These are phyloP conservation scores for Trichoderma simmonsii DNA, from an alignment of 2,329 filamentous ascomycete species.

Conservation along the genomic window DNA sequence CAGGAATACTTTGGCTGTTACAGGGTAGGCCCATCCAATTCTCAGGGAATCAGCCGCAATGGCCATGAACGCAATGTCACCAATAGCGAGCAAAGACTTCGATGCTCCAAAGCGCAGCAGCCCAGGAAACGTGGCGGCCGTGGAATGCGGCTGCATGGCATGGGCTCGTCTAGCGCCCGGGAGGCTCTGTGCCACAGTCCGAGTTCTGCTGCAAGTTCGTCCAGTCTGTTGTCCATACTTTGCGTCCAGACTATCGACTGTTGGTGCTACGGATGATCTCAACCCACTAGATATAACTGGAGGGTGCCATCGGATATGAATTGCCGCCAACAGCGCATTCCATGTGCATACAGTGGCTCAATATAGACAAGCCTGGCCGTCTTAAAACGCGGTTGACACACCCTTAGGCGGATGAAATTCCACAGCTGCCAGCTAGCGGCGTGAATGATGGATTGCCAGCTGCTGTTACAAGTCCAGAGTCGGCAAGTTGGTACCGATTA, in stretches of 20 bases:
- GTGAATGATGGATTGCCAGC: background rate
- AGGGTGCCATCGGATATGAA: background rate
- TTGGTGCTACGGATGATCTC: background rate
- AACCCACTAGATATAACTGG: background rate
- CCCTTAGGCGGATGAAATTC: background rate
- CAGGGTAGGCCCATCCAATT: background rate
- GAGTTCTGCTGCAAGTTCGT: background rate
- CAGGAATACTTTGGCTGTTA: background rate
- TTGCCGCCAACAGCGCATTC: background rate
- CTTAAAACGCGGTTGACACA: background rate
- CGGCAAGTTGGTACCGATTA: background rate
- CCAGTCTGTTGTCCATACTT: background rate
- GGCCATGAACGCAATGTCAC: background rate
- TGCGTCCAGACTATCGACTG: background rate
- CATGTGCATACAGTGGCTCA: background rate
- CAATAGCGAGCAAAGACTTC: background rate
- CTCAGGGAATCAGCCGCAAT: background rate
- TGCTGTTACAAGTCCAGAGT: background rate
- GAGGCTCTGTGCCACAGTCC: background rate
- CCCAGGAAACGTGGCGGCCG: background rate
- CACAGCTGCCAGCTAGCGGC: background rate
- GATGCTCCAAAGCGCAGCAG: background rate
- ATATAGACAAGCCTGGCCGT: background rate
- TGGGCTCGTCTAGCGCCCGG: background rate
- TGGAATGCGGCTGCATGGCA: constrained; percentile 3